Evolutionary conservation across 2,329 filamentous ascomycete genomes (phyloP).

Genomic region (Cercospora sp.): DNA sequence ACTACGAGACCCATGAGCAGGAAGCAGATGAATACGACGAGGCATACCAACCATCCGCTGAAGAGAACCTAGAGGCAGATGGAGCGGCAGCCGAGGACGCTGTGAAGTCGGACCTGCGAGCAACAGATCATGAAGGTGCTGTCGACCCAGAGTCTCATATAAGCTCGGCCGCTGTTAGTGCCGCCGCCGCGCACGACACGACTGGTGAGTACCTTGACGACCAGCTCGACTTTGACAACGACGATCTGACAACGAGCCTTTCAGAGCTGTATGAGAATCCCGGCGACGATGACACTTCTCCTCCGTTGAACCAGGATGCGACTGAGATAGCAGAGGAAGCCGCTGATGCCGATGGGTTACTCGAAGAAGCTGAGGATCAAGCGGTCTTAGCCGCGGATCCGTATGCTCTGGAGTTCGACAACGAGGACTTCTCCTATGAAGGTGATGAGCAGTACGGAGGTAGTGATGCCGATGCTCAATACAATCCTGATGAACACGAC

Average conservation of each 20-base stretch:
- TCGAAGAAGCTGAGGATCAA: constrained; percentile 7
- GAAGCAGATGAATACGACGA: constrained; percentile 21
- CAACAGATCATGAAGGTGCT: constrained; percentile 10
- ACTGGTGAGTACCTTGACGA: constrained; percentile 35
- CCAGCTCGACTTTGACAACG: constrained; percentile 30
- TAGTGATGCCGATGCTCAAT: constrained; percentile 13
- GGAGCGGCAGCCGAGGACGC: constrained; percentile 6
- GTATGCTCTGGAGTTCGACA: constrained; percentile 9
- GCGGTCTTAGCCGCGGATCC: not conserved
- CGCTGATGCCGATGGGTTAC: constrained; percentile 8
- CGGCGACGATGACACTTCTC: constrained; percentile 26
- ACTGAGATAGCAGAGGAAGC: constrained; percentile 9
- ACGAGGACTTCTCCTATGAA: constrained; percentile 21
- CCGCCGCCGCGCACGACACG: constrained; percentile 24
- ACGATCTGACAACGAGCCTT: constrained; percentile 28
- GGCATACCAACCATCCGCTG: constrained; percentile 17
- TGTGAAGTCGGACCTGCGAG: constrained; percentile 10
- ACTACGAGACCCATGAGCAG: not conserved
- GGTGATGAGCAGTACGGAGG: constrained; percentile 16
- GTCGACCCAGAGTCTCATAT: constrained; percentile 25
- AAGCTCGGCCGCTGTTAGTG: constrained; percentile 31
- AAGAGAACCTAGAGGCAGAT: constrained; percentile 15
- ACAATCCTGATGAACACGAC: constrained; percentile 15
- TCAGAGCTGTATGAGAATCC: constrained; percentile 28
- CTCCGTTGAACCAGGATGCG: constrained; percentile 17